Base-by-base conservation (phyloP, 768 basidiomycete genomes). In the Trametes gibbosa region DNA sequence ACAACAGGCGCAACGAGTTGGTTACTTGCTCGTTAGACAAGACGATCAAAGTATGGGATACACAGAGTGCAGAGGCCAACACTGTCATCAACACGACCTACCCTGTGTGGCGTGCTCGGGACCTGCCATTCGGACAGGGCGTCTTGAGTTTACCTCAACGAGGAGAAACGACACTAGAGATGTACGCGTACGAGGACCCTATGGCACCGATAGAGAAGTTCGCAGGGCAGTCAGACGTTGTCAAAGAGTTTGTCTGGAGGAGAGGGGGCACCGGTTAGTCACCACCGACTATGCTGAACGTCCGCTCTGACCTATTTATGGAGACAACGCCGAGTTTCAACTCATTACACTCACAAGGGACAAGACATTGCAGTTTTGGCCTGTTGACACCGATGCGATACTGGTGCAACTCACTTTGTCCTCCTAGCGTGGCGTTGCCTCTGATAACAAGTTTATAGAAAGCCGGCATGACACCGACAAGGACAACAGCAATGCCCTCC, bases 191-290 rank as follows among this genome's bases (percentile, higher is more conserved):
- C 24, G 73, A 75, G 19, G 62, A 75, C 17, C 72, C 74, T 0
- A 75, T 79, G 41, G 69, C 65, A 10, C 85, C 87, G 1, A 84
- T 92, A 5, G 85, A 90, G 63, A 75, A 78, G 7, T 96, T 95
- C 64, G 89, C 91, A 64, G 95, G 94, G 0, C 94, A 96, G 72
- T 82, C 85, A 0, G 94, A 96, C 63, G 92, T 95, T 2, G 96
- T 98, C 19, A 97, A 96, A 68, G 96, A 99, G 74, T 99, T 96
- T 70, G 95, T 99, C 1, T 99, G 97, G 97, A 78, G 97, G 59
- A 84, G 80, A 67, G 82, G 87, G 2, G 81, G 79, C 5, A 65
- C 74, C 62, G 84, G 87, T 85, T 19, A 21, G 73, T 69, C 51
- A 42, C 21, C 9, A 24, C 39, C 24, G n/a, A 19, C 14, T 24